Percentiles rank a stretch among this genome's conserved stretches.
Conservation (phyloP, 306 rosid genomes). For the Arachis hypogaea region DNA sequence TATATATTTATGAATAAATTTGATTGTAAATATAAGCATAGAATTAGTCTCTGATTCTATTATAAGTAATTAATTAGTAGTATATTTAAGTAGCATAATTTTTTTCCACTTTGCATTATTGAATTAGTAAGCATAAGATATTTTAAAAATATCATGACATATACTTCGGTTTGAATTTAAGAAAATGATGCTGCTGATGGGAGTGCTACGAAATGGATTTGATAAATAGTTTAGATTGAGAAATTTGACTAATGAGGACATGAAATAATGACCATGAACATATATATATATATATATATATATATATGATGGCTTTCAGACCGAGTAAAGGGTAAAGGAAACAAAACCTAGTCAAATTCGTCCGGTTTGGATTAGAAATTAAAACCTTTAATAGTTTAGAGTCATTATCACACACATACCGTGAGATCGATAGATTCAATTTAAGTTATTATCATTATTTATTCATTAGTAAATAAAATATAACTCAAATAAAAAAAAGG, state of each 20-base stretch:
- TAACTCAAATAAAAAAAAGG: not conserved
- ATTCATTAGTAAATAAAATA: too few relatives aligned
- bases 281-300: too few relatives aligned
- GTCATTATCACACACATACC: constrained; percentile 15
- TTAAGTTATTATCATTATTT: not conserved
- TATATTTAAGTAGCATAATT: too few relatives aligned
- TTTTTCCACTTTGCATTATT: not conserved
- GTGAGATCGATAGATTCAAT: not conserved
- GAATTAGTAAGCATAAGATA: constrained; percentile 5
- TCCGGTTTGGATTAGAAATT: not conserved
- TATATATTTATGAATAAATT: too few relatives aligned
- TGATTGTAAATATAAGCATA: too few relatives aligned
- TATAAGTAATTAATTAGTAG: too few relatives aligned
- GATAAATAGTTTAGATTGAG: not conserved
- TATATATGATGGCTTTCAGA: not conserved
- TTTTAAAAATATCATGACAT: not conserved
- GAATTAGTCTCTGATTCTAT: too few relatives aligned
- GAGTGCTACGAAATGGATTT: not conserved
- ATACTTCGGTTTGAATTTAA: not conserved
- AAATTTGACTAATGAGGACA: not conserved
- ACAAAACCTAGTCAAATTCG: constrained; percentile 26
- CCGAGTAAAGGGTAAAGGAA: not conserved
- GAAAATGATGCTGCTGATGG: not conserved
- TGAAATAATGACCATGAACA: not conserved
- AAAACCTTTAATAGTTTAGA: not conserved